Conservation (phyloP, 352 stramenopile species). For the Phytophthora nicotianae region DNA sequence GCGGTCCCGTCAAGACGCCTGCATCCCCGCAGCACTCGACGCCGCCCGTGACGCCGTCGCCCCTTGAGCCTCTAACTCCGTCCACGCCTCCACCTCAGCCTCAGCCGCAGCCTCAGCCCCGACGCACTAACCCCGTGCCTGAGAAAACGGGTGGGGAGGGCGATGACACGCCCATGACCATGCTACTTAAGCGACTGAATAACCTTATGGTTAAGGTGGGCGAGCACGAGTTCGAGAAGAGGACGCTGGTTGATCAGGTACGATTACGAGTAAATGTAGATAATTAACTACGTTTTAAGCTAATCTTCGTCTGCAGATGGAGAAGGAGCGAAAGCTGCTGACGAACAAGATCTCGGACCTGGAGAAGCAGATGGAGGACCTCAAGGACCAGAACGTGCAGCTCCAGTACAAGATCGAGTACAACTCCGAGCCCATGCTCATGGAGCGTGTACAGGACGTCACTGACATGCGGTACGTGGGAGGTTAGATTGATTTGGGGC, state of each 20-base stretch:
- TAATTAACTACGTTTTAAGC: slow-evolving; percentile 7
- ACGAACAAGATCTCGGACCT: slow-evolving; percentile 43
- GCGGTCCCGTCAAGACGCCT: slow-evolving; percentile 11
- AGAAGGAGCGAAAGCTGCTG: slow-evolving; percentile 73
- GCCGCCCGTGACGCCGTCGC: slow-evolving; percentile 43
- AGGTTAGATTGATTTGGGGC: background rate
- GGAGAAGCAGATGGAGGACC: slow-evolving; percentile 67
- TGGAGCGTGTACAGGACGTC: slow-evolving; percentile 79
- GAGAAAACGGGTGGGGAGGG: slow-evolving; percentile 19
- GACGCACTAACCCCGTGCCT: background rate
- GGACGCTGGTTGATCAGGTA: slow-evolving; percentile 76
- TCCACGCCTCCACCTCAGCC: slow-evolving; percentile 29
- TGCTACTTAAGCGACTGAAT: slow-evolving; percentile 83
- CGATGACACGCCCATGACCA: slow-evolving; percentile 61
- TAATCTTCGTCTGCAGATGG: slow-evolving; percentile 50
- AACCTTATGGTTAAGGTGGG: slow-evolving; percentile 84
- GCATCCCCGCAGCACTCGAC: slow-evolving; percentile 34
- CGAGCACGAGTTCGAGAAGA: slow-evolving; percentile 90
- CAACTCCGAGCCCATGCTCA: slow-evolving; percentile 80
- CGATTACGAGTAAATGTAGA: background rate
- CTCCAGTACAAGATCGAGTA: slow-evolving; percentile 87
- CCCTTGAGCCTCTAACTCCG: slow-evolving; percentile 23
- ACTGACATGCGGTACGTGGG: slow-evolving; percentile 69
- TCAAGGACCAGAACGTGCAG: slow-evolving; percentile 84
- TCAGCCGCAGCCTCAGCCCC: background rate